Percentiles rank a stretch among this genome's conserved stretches.
These are phyloP conservation scores for Sugiyamaella xylanicola DNA, from an alignment of 1,139 yeast genomes.

Conservation along the genomic window DNA sequence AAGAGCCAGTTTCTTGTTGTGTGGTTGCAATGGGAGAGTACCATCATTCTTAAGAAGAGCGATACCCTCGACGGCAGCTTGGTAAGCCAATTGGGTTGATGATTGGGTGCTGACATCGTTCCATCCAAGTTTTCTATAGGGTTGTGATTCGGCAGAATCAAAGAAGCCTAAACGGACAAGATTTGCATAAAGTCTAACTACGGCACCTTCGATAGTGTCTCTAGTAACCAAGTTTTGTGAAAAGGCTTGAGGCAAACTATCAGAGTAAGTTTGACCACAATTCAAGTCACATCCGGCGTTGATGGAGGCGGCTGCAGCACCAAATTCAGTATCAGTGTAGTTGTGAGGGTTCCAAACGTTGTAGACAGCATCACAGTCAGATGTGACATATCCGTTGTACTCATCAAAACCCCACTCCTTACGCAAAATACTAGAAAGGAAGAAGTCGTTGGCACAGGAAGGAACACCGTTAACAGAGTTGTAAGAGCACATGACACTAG, in stretches of 20 bases:
- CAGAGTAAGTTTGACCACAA: slow-evolving; percentile 51
- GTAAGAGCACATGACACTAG: slow-evolving; percentile 58
- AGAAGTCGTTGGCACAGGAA: slow-evolving; percentile 57
- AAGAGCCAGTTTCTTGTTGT: slow-evolving; percentile 49
- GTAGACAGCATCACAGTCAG: slow-evolving; percentile 59
- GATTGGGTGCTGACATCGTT: slow-evolving; percentile 54
- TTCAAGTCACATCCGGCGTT: slow-evolving; percentile 25
- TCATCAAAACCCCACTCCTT: slow-evolving; percentile 53
- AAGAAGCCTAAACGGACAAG: slow-evolving; percentile 24
- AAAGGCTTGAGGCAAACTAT: slow-evolving; percentile 52
- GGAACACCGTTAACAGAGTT: slow-evolving; percentile 57
- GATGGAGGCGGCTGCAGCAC: slow-evolving; percentile 48
- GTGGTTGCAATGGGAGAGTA: slow-evolving; percentile 51
- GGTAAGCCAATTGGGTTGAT: slow-evolving; percentile 49
- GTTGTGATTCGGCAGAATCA: slow-evolving; percentile 19
- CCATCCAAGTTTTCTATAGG: slow-evolving; percentile 20
- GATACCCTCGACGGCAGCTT: slow-evolving; percentile 57
- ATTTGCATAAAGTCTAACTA: slow-evolving; percentile 49
- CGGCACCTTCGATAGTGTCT: slow-evolving; percentile 21
- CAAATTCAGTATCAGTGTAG: slow-evolving; percentile 50
- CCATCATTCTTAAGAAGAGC: slow-evolving; percentile 56
- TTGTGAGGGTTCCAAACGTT: slow-evolving; percentile 24
- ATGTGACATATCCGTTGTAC: slow-evolving; percentile 56
- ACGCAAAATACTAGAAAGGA: slow-evolving; percentile 53
- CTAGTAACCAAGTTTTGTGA: slow-evolving; percentile 53